Evolutionary conservation across 257 asterid species (phyloP).

Genomic region (Solanum pinnatisectum): DNA sequence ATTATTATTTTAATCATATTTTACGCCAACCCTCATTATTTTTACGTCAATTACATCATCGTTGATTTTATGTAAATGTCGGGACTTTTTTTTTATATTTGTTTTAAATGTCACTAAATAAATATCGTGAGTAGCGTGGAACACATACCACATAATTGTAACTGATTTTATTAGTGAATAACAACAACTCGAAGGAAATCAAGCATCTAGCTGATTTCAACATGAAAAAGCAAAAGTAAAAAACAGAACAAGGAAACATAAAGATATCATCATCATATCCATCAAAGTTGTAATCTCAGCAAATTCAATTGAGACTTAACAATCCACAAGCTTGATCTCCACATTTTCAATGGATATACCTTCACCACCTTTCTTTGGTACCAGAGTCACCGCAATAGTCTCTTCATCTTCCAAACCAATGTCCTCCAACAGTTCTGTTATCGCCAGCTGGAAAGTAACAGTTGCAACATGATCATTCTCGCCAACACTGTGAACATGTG

Average conservation of each 20-base stretch:
- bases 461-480: neutral
- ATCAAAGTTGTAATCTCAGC: neutral
- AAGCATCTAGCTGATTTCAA: neutral
- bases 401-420: neutral
- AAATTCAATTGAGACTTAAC: neutral
- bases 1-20: too few species aligned
- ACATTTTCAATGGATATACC: neutral
- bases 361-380: neutral
- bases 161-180: neutral
- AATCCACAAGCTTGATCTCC: neutral
- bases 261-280: neutral
- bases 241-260: neutral
- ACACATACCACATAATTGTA: neutral
- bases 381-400: neutral
- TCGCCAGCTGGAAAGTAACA: neutral
- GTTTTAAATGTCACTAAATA: too few species aligned
- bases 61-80: too few species aligned
- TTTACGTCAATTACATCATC: too few species aligned
- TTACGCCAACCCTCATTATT: too few species aligned
- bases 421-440: neutral
- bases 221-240: neutral
- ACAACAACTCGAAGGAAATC: neutral
- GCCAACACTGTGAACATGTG: constrained; percentile 20
- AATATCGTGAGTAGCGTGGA: too few species aligned
- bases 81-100: too few species aligned